phyloP scores from a whole-genome alignment of 139 green algal genomes.

The Gonium pectorale region DNA sequence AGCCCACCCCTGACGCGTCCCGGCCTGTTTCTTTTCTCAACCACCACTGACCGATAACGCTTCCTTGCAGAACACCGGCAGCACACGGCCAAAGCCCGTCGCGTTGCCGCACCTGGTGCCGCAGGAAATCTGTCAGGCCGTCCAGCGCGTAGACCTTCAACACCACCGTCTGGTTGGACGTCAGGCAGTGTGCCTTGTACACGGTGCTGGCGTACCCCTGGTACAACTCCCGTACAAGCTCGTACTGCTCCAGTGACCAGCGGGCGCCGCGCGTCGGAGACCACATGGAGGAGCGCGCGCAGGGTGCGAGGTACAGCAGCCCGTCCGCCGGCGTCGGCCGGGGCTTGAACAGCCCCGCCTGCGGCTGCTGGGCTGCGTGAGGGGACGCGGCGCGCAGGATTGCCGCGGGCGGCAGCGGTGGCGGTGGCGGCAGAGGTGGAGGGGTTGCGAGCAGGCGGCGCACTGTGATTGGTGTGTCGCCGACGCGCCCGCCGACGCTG shows the following conservation, averaged over 20 bases:
- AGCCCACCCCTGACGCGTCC: no score
- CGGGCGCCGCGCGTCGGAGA: neutral
- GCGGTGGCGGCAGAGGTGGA: no score
- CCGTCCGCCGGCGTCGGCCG: neutral
- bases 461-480: no score
- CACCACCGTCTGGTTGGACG: conserved; percentile 50
- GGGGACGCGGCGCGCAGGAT: no score
- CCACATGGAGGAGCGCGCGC: neutral
- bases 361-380: no score
- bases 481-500: no score
- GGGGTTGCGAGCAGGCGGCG: no score
- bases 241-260: neutral
- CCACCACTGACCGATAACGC: no score
- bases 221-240: neutral
- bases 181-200: conserved; percentile 9
- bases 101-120: conserved; percentile 11
- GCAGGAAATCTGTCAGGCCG: neutral
- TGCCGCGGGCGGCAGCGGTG: no score
- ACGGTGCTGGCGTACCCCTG: conserved; percentile 5
- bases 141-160: conserved; percentile 62
- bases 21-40: no score
- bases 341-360: neutral
- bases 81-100: no score
- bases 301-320: conserved; percentile 3
- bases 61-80: no score